Evolutionary conservation across 164 flowering plant species (phyloP).

Genomic region (Taxillus chinensis): DNA sequence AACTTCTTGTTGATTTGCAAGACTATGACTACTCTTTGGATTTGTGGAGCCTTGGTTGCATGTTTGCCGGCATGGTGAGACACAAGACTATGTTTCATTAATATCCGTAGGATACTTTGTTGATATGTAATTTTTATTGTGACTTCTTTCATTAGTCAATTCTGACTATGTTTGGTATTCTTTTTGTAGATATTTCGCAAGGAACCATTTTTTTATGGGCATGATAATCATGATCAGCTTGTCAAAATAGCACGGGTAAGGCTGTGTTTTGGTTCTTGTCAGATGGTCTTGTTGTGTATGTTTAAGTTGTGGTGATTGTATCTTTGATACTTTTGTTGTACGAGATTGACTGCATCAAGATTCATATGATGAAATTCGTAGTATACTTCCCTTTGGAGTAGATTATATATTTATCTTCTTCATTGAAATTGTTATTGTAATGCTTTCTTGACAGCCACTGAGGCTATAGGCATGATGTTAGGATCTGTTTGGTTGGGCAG

Average conservation of each 20-base stretch:
- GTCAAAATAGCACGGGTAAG: slow-evolving; percentile 36
- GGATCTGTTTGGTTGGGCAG: no score
- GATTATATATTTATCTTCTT: no score
- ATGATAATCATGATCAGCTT: slow-evolving; percentile 38
- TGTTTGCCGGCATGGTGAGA: slow-evolving; percentile 70
- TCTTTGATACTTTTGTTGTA: no score
- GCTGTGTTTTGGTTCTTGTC: background rate
- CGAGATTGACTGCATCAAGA: no score
- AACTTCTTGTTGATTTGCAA: slow-evolving; percentile 66
- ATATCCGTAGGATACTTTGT: background rate
- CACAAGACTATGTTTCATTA: background rate
- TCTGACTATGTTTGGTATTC: background rate
- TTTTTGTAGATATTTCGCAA: slow-evolving; percentile 32
- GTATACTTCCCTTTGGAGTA: no score
- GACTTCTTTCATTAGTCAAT: background rate
- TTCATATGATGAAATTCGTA: no score
- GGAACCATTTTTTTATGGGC: slow-evolving; percentile 39
- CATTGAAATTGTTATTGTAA: no score
- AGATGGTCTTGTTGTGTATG: background rate
- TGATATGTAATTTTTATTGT: background rate
- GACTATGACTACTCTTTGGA: slow-evolving; percentile 76
- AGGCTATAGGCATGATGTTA: no score
- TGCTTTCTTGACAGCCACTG: no score
- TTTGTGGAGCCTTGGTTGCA: slow-evolving; percentile 77
- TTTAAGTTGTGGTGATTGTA: no score